phyloP scores from a whole-genome alignment of 192 early-diverging fungal genomes.

The Kickxella alabastrina region DNA sequence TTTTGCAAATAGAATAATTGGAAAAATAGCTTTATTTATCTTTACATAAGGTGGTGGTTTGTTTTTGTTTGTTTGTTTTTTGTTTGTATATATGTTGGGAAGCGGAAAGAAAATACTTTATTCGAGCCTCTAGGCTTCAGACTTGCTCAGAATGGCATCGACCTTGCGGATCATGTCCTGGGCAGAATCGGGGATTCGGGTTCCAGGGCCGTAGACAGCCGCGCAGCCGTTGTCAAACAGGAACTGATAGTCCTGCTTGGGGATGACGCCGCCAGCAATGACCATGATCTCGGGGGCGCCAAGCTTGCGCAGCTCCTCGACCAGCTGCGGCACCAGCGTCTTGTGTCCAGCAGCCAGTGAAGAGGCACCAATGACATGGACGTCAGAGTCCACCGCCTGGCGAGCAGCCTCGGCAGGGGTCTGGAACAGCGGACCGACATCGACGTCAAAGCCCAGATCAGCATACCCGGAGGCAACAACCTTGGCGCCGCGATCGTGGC shows the following conservation, averaged over 20 bases:
- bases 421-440: slow-evolving; percentile 84
- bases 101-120: too few relatives aligned
- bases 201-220: slow-evolving; percentile 85
- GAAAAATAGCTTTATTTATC: too few relatives aligned
- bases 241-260: slow-evolving; percentile 82
- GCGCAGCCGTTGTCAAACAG: slow-evolving; percentile 75
- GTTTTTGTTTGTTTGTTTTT: too few relatives aligned
- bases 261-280: slow-evolving; percentile 84
- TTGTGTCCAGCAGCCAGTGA: slow-evolving; percentile 89
- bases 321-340: slow-evolving; percentile 76
- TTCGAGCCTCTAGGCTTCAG: too few relatives aligned
- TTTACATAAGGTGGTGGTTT: neutral
- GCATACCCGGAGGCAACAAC: slow-evolving; percentile 88
- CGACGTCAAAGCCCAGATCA: slow-evolving; percentile 89
- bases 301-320: slow-evolving; percentile 71
- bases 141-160: slow-evolving; percentile 36
- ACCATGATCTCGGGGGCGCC: slow-evolving; percentile 72
- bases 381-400: slow-evolving; percentile 86
- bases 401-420: slow-evolving; percentile 85
- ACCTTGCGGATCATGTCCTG: slow-evolving; percentile 76
- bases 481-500: slow-evolving; percentile 91
- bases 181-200: slow-evolving; percentile 77
- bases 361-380: slow-evolving; percentile 82
- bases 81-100: too few relatives aligned
- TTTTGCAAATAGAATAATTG: too few relatives aligned